These are phyloP conservation scores for Aureobasidium lini DNA, from an alignment of 2,329 filamentous ascomycete species.

Conservation along the genomic window DNA sequence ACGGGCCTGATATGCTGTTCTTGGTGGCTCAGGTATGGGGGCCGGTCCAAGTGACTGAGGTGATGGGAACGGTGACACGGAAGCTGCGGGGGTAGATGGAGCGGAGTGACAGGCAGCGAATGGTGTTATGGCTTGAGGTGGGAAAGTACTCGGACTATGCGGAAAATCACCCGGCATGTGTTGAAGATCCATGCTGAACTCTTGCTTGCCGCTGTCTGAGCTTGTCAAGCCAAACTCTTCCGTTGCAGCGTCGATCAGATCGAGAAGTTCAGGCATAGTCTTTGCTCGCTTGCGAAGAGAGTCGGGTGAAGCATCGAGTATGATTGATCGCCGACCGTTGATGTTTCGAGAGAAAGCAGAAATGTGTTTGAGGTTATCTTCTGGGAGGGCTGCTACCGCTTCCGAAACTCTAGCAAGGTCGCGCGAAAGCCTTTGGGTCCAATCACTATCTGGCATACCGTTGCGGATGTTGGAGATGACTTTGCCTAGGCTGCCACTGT, in stretches of 20 bases:
- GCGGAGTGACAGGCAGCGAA: background rate
- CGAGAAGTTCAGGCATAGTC: slow-evolving; percentile 29
- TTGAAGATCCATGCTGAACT: background rate
- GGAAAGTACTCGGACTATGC: background rate
- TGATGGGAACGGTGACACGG: background rate
- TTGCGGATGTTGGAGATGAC: slow-evolving; percentile 33
- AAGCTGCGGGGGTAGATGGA: background rate
- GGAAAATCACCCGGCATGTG: background rate
- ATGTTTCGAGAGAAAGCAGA: slow-evolving; percentile 2
- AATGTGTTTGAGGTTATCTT: slow-evolving; percentile 22
- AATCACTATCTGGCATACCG: slow-evolving; percentile 17
- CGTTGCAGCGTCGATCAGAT: slow-evolving; percentile 30
- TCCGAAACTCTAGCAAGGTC: slow-evolving; percentile 22
- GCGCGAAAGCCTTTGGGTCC: slow-evolving; percentile 21
- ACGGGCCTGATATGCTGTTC: background rate
- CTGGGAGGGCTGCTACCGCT: slow-evolving; percentile 16
- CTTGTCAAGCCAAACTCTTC: slow-evolving; percentile 26
- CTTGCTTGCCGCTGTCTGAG: background rate
- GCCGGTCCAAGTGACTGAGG: background rate
- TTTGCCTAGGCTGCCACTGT: slow-evolving; percentile 30
- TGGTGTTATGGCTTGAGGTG: background rate
- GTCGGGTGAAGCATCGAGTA: slow-evolving; percentile 25
- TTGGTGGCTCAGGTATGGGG: background rate
- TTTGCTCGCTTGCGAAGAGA: slow-evolving; percentile 21
- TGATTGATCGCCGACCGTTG: slow-evolving; percentile 13